Conservation (phyloP, 352 stramenopile species). For the Phytophthora quininea region DNA sequence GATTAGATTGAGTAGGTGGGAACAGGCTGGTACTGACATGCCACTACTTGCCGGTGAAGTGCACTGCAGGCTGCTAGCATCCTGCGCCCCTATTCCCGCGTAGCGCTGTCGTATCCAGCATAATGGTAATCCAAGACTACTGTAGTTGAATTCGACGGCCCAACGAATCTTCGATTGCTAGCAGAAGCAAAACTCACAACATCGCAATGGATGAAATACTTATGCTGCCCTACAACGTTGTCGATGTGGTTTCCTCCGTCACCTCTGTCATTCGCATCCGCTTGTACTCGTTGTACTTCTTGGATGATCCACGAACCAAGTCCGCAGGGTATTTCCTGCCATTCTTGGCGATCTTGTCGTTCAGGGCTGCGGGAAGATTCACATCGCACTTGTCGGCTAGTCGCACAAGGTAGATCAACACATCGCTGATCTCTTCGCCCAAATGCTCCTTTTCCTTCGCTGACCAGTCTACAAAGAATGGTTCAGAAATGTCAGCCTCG, state of each 20-base stretch:
- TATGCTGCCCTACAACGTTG: conserved; percentile 39
- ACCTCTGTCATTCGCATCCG: conserved; percentile 57
- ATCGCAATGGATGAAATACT: neutral
- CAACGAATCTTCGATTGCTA: neutral
- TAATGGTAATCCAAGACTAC: conserved; percentile 15
- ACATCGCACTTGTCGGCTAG: conserved; percentile 93
- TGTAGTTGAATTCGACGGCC: too few relatives aligned
- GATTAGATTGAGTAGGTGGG: conserved; percentile 62
- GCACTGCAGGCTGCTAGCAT: conserved; percentile 12
- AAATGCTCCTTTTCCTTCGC: conserved; percentile 89
- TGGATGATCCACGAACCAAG: conserved; percentile 61
- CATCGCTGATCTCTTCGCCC: conserved; percentile 96
- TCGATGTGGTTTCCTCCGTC: conserved; percentile 9
- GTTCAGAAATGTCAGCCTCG: conserved; percentile 1
- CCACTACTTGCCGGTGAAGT: conserved; percentile 5
- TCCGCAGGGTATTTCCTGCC: conserved; percentile 82
- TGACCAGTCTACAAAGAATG: conserved; percentile 56
- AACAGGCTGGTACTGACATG: conserved; percentile 10
- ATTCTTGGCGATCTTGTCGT: conserved; percentile 94
- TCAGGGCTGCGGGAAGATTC: conserved; percentile 86
- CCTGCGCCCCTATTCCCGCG: conserved; percentile 5
- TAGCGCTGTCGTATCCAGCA: conserved; percentile 5
- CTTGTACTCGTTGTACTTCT: conserved; percentile 88
- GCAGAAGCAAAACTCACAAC: neutral
- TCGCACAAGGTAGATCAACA: conserved; percentile 96